Evolutionary conservation across 1,284 basidiomycete genomes (phyloP).

Genomic region (Rhizoctonia solani): DNA sequence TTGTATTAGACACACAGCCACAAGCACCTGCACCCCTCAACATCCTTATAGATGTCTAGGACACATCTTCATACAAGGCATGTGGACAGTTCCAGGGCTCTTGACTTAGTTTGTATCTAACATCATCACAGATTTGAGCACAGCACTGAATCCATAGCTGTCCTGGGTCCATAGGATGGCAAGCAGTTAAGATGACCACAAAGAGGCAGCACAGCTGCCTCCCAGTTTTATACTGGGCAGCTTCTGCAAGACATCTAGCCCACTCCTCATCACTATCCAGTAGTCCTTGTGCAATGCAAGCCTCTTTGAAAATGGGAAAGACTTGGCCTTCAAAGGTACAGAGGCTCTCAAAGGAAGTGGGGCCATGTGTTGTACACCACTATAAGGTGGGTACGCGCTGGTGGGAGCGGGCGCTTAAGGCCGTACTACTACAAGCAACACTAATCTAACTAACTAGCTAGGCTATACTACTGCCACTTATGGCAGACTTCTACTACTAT

Average conservation of each 20-base stretch:
- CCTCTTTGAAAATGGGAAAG: slow-evolving; percentile 45
- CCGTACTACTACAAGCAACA: too few relatives aligned
- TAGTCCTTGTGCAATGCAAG: slow-evolving; percentile 51
- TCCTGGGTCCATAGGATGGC: slow-evolving; percentile 45
- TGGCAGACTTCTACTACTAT: too few relatives aligned
- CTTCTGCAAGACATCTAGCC: slow-evolving; percentile 51
- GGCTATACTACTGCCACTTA: too few relatives aligned
- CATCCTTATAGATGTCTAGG: too few relatives aligned
- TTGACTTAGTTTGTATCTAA: slow-evolving; percentile 37
- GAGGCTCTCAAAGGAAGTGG: slow-evolving; percentile 48
- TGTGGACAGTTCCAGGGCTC: slow-evolving; percentile 39
- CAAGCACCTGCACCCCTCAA: too few relatives aligned
- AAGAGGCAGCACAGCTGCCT: slow-evolving; percentile 49
- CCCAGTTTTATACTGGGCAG: slow-evolving; percentile 50
- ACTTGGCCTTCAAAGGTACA: slow-evolving; percentile 42
- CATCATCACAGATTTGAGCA: slow-evolving; percentile 49
- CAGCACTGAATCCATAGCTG: slow-evolving; percentile 49
- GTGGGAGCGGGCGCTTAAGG: too few relatives aligned
- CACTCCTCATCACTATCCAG: slow-evolving; percentile 54
- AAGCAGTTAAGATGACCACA: slow-evolving; percentile 48
- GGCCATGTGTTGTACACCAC: too few relatives aligned
- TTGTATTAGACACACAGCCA: too few relatives aligned
- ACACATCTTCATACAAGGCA: slow-evolving; percentile 44
- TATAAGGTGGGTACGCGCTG: too few relatives aligned
- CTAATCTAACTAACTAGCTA: too few relatives aligned